Conservation (phyloP, 2,329 filamentous ascomycete genomes). For the Ceratocystis cacaofunesta region DNA sequence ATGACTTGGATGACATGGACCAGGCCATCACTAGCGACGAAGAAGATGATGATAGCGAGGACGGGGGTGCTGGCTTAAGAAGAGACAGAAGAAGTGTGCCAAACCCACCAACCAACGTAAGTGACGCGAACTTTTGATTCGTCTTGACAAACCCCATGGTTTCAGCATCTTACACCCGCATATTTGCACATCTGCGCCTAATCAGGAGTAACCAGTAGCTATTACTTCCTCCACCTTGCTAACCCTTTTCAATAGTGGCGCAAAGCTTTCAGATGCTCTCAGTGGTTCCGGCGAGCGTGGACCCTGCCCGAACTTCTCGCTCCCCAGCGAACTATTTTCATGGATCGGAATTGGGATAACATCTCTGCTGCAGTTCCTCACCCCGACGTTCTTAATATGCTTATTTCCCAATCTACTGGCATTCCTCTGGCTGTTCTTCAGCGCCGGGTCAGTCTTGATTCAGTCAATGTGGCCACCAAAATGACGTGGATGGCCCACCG, state of each 20-base stretch:
- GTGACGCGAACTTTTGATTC: not conserved
- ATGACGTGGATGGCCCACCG: conserved; percentile 25
- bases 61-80: conserved; percentile 13
- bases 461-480: conserved; percentile 17
- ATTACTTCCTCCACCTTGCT: not conserved
- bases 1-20: conserved; percentile 12
- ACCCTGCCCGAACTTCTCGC: conserved; percentile 18
- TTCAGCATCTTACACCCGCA: too few relatives aligned
- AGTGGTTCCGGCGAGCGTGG: conserved; percentile 18
- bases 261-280: conserved; percentile 12
- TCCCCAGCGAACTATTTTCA: conserved; percentile 7
- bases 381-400: not conserved
- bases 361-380: conserved; percentile 7
- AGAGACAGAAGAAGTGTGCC: not conserved
- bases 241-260: conserved; percentile 9
- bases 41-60: conserved; percentile 8
- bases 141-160: too few relatives aligned
- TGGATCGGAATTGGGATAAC: conserved; percentile 14
- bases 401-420: conserved; percentile 5
- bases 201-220: too few relatives aligned
- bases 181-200: too few relatives aligned
- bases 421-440: conserved; percentile 9
- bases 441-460: not conserved
- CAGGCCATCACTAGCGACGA: not conserved
- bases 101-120: conserved; percentile 5